Conservation (phyloP, 129 eudicot species). For the Flaveria ramosissima region DNA sequence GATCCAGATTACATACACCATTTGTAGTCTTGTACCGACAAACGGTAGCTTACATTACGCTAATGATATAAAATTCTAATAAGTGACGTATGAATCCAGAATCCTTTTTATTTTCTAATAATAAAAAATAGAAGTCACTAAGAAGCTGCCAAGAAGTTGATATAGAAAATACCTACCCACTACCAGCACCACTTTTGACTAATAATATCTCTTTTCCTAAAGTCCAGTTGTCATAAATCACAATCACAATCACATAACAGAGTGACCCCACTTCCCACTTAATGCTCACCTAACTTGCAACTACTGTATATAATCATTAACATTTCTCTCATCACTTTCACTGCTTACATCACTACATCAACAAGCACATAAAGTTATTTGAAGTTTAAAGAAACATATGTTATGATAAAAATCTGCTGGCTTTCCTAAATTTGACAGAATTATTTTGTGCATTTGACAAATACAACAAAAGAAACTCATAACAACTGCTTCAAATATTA, state of each 20-base stretch:
- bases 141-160: slow-evolving; percentile 1
- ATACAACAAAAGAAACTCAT: slow-evolving; percentile 26
- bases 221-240: background rate
- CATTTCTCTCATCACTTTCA: slow-evolving; percentile 19
- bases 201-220: background rate
- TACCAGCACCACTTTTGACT: slow-evolving; percentile 14
- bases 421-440: slow-evolving; percentile 23
- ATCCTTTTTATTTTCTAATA: background rate
- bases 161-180: slow-evolving; percentile 7
- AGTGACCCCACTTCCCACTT: background rate
- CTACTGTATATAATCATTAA: background rate
- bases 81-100: too few relatives aligned
- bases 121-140: background rate
- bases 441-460: slow-evolving; percentile 38
- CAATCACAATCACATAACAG: background rate
- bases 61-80: too few relatives aligned
- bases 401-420: slow-evolving; percentile 3
- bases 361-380: background rate
- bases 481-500: slow-evolving; percentile 25
- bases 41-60: too few relatives aligned
- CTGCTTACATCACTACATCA: background rate
- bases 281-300: background rate
- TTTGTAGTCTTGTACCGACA: too few relatives aligned
- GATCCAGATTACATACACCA: too few relatives aligned
- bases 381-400: background rate